Evolutionary conservation across 2,329 filamentous ascomycete species (phyloP).

Genomic region (Fusarium multiceps): DNA sequence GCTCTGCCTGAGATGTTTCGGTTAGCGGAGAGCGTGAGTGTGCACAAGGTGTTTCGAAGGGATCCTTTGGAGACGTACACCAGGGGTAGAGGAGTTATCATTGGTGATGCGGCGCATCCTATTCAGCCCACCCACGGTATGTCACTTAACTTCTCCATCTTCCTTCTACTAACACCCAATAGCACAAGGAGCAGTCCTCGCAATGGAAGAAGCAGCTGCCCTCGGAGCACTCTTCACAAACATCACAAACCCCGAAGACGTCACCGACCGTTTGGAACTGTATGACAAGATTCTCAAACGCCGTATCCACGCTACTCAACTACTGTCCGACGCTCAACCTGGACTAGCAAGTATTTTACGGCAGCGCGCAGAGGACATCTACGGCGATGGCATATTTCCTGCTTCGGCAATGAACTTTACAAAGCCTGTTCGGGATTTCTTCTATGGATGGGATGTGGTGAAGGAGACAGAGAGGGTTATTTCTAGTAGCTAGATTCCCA

Average conservation of each 20-base stretch:
- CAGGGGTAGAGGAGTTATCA: rapidly evolving
- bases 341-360: not conserved
- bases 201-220: not conserved
- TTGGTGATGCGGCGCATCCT: slow-evolving; percentile 1
- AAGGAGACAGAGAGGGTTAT: not conserved
- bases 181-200: slow-evolving; percentile 2
- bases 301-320: not conserved
- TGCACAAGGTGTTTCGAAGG: not conserved
- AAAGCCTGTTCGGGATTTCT: not conserved
- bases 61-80: not conserved
- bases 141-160: no score
- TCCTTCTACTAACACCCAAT: rapidly evolving
- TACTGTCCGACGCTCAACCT: not conserved
- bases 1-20: not conserved
- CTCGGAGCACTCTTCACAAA: not conserved
- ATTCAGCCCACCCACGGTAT: slow-evolving; percentile 4
- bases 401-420: slow-evolving; percentile 1
- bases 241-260: rapidly evolving
- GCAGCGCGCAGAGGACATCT: not conserved
- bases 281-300: not conserved
- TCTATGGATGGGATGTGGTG: not conserved
- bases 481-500: not conserved
- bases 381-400: not conserved
- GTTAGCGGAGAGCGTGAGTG: not conserved
- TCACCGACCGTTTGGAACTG: rapidly evolving